Evolutionary conservation across 1,284 basidiomycete genomes (phyloP).

Genomic region (Ustilago cynodontis): DNA sequence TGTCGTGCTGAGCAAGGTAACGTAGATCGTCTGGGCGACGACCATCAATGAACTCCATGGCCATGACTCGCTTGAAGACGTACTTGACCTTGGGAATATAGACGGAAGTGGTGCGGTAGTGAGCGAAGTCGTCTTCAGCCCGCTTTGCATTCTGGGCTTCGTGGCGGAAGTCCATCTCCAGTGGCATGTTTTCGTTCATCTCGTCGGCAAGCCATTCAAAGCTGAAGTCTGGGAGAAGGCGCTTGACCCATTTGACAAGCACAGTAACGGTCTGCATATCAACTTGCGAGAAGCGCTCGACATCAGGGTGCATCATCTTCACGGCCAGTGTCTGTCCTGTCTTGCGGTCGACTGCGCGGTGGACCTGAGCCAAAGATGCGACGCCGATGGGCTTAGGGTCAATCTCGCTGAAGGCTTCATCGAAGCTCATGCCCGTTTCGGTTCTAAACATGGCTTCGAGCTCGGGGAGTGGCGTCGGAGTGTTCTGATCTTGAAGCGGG

Average conservation of each 20-base stretch:
- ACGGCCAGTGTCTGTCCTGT: slow-evolving; percentile 80
- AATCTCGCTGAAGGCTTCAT: slow-evolving; percentile 76
- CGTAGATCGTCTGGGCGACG: slow-evolving; percentile 88
- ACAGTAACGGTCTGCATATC: slow-evolving; percentile 76
- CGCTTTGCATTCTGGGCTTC: slow-evolving; percentile 88
- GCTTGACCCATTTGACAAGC: slow-evolving; percentile 82
- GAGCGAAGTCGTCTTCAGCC: slow-evolving; percentile 79
- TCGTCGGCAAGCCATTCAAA: slow-evolving; percentile 68
- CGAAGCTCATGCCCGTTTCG: slow-evolving; percentile 67
- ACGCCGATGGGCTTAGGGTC: slow-evolving; percentile 92
- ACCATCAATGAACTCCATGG: slow-evolving; percentile 92
- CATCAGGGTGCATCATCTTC: slow-evolving; percentile 95
- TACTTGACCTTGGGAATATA: slow-evolving; percentile 90
- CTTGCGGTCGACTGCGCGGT: slow-evolving; percentile 80
- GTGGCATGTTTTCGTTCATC: slow-evolving; percentile 79
- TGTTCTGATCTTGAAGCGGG: slow-evolving; percentile 72
- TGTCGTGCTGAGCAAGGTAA: slow-evolving; percentile 84
- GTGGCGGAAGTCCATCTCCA: slow-evolving; percentile 92
- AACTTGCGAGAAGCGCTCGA: slow-evolving; percentile 92
- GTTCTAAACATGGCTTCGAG: slow-evolving; percentile 67
- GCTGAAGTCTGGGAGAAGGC: slow-evolving; percentile 84
- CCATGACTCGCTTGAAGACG: slow-evolving; percentile 85
- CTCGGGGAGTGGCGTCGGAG: slow-evolving; percentile 66
- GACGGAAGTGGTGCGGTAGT: slow-evolving; percentile 74
- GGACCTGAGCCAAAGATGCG: slow-evolving; percentile 93